phyloP scores from a whole-genome alignment of 768 basidiomycete genomes.

The Phlegmacium glaucopus region DNA sequence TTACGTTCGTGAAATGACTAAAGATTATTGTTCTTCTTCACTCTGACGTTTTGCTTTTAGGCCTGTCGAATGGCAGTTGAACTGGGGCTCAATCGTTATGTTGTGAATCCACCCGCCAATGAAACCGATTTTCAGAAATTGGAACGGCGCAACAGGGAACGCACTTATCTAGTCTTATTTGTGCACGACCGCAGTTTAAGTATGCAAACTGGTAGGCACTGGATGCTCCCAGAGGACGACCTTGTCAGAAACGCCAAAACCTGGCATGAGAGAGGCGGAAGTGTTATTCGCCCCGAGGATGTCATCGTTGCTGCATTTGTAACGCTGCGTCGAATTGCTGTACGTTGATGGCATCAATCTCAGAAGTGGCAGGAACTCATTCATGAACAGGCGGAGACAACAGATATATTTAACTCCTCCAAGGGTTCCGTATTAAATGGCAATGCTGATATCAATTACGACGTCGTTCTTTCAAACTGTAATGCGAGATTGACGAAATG shows the following conservation, averaged over 20 bases:
- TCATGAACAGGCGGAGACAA: slow-evolving; percentile 63
- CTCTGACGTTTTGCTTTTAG: slow-evolving; percentile 29
- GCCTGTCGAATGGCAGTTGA: slow-evolving; percentile 89
- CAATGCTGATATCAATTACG: slow-evolving; percentile 68
- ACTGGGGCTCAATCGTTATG: slow-evolving; percentile 72
- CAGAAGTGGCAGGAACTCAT: slow-evolving; percentile 3
- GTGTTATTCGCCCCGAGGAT: slow-evolving; percentile 66
- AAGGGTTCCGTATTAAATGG: slow-evolving; percentile 36
- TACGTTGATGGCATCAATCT: slow-evolving; percentile 31
- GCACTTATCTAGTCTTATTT: slow-evolving; percentile 83
- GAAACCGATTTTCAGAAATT: slow-evolving; percentile 65
- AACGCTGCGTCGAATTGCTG: slow-evolving; percentile 76
- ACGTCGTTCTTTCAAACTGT: slow-evolving; percentile 66
- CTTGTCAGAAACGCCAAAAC: slow-evolving; percentile 62
- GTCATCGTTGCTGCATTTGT: slow-evolving; percentile 78
- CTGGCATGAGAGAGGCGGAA: slow-evolving; percentile 68
- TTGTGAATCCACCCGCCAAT: slow-evolving; percentile 46
- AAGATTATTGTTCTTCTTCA: slow-evolving; percentile 9
- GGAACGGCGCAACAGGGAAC: slow-evolving; percentile 81
- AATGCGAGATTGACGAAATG: slow-evolving; percentile 72
- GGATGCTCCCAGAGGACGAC: slow-evolving; percentile 89
- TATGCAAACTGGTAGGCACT: slow-evolving; percentile 81
- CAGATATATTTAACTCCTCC: slow-evolving; percentile 64
- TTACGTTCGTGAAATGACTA: slow-evolving; percentile 48
- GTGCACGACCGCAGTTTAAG: slow-evolving; percentile 84